These are phyloP conservation scores for Gracilaria gracilis DNA, from an alignment of 23 red algal genomes.

Conservation along the genomic window DNA sequence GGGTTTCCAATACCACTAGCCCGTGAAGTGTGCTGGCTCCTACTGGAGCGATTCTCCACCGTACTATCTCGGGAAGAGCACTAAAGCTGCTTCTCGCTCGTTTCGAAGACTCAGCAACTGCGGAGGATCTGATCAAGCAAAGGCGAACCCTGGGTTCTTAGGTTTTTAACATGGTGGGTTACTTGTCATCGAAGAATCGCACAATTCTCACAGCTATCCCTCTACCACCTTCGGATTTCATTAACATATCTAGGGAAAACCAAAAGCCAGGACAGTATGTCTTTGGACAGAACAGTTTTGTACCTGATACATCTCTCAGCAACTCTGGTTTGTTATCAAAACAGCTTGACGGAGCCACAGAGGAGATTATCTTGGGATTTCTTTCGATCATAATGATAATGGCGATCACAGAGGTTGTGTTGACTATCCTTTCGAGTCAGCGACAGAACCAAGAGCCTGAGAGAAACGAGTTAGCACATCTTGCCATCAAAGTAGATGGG, in stretches of 20 bases:
- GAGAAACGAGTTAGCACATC: background rate
- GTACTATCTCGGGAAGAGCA: too few species aligned
- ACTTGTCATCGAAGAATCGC: constrained; percentile 5
- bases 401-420: constrained; percentile 34
- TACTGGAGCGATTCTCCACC: too few species aligned
- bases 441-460: background rate
- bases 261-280: constrained; percentile 22
- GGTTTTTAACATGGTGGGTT: background rate
- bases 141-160: background rate
- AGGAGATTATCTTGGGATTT: constrained; percentile 47
- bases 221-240: background rate
- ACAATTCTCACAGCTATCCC: constrained; percentile 32
- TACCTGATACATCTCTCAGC: background rate
- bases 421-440: constrained; percentile 10
- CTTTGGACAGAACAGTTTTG: background rate
- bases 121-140: background rate
- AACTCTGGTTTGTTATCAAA: background rate
- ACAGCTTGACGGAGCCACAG: background rate
- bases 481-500: constrained; percentile 5
- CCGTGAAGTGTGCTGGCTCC: too few species aligned
- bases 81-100: too few species aligned
- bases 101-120: too few species aligned
- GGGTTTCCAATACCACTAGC: background rate
- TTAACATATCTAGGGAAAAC: background rate
- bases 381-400: constrained; percentile 53